Percentiles rank a stretch among this genome's conserved stretches.
These are phyloP conservation scores for Kwoniella dendrophila DNA, from an alignment of 768 basidiomycete species.

Conservation along the genomic window DNA sequence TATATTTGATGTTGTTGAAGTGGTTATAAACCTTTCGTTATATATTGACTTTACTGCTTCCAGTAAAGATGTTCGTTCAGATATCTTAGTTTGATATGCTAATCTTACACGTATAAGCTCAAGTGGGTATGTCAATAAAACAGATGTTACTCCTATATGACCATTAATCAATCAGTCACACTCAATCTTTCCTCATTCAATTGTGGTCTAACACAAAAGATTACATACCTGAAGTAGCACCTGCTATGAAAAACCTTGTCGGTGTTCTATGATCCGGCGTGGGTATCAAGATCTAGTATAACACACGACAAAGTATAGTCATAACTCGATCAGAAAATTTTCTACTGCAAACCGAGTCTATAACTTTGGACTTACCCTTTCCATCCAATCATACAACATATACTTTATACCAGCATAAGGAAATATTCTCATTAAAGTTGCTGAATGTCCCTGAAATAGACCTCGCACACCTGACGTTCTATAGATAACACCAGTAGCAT, in stretches of 20 bases:
- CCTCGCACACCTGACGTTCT: constrained; percentile 67
- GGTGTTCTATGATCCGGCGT: constrained; percentile 77
- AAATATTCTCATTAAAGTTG: constrained; percentile 89
- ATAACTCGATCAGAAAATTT: not conserved
- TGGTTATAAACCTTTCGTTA: constrained; percentile 60
- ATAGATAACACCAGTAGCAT: constrained; percentile 72
- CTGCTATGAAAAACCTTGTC: constrained; percentile 76
- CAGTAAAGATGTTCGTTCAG: constrained; percentile 60
- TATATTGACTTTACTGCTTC: constrained; percentile 65
- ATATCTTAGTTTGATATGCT: constrained; percentile 73
- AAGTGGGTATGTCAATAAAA: constrained; percentile 90
- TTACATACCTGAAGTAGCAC: constrained; percentile 75
- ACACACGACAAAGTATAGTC: not conserved
- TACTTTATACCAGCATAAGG: constrained; percentile 98
- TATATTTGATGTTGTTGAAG: no score
- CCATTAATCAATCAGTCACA: no score
- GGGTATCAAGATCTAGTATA: constrained; percentile 82
- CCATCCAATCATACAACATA: constrained; percentile 89
- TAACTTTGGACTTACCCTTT: constrained; percentile 63
- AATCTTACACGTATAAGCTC: constrained; percentile 94
- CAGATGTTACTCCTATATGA: constrained; percentile 80
- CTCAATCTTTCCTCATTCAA: constrained; percentile 10
- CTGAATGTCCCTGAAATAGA: constrained; percentile 92
- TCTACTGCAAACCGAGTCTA: not conserved
- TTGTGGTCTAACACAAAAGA: constrained; percentile 14